Base-by-base conservation (phyloP, 2,329 filamentous ascomycete genomes). In the Ophiosphaerella herpotricha region DNA sequence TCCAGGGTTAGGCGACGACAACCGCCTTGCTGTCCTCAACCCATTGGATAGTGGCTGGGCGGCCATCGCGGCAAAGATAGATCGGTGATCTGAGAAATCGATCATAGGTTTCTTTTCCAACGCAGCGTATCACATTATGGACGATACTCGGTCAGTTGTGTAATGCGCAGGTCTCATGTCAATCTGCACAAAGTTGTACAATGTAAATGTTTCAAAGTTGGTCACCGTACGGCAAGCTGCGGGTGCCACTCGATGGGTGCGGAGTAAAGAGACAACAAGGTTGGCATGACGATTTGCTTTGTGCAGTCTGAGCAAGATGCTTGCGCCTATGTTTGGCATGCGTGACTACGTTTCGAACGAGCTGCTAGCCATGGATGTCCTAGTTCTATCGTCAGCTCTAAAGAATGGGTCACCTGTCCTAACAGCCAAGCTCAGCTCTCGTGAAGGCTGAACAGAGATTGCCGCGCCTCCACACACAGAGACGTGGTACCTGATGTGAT, bases 391-490 rank as follows among this genome's bases (percentile, higher is more conserved):
- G 18, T 36, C 16, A 36, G 29, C 32, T 23, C 39, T n/a, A 31
- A 26, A 39, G 39, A n/a, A n/a, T 14, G 33, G 33, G 13, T 40
- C 12, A 26, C 38, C 9, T 16, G 12, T 39, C 12, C 16, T 11
- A 35, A 35, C 12, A 21, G 34, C 34, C 23, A 31, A 14, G 31
- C 18, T 18, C 43, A 45, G 35, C 43, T 23, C 23, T 24, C 18
- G 16, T 45, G 43, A 41, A 52, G 52, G 45, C 47, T 46, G 48
- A 39, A 55, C 46, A 43, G 37, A 44, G 39, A 13, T 50, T 49
- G 58, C 49, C 52, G 49, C 52, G 55, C 49, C 50, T 50, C 48
- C 52, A 50, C 49, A 43, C 48, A 41, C 41, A 48, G 54, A 48
- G 54, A 60, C 60, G 52, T 55, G 52, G 49, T 49, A 32, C 39